A percentile compares a stretch with the other conserved stretches of the same genome.
These are phyloP conservation scores for Xerocomellus amylosporus DNA, from an alignment of 768 basidiomycete species.

Conservation along the genomic window DNA sequence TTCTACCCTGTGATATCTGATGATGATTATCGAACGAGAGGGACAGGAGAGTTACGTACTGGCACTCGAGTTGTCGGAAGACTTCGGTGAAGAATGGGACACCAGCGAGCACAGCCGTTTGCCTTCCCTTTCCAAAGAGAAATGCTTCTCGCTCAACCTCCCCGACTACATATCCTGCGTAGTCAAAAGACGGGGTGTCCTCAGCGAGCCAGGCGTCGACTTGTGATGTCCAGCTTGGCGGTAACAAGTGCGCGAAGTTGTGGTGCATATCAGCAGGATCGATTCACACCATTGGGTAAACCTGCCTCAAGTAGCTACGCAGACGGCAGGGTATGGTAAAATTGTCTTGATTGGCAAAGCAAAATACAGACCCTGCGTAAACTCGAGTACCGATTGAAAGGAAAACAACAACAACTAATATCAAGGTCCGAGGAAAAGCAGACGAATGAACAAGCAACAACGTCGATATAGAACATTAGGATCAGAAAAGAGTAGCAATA, in stretches of 20 bases:
- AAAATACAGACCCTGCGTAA: background rate
- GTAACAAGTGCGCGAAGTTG: constrained; percentile 67
- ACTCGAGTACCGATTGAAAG: background rate
- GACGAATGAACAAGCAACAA: background rate
- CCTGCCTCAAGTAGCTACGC: background rate
- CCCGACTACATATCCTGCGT: constrained; percentile 94
- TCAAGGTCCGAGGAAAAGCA: background rate
- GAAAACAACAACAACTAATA: too few species aligned
- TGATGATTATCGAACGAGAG: background rate
- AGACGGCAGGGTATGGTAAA: background rate
- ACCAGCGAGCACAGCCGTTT: constrained; percentile 80
- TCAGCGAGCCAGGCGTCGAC: constrained; percentile 84
- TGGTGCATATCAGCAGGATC: constrained; percentile 16
- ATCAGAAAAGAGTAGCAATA: constrained; percentile 24
- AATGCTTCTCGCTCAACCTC: constrained; percentile 84
- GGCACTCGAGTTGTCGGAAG: constrained; percentile 84
- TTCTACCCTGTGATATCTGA: constrained; percentile 60
- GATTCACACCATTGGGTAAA: background rate
- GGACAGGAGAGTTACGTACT: constrained; percentile 51
- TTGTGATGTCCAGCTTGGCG: constrained; percentile 87
- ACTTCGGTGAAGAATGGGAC: constrained; percentile 95
- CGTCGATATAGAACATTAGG: background rate
- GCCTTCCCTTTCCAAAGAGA: constrained; percentile 85
- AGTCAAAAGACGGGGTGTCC: constrained; percentile 95
- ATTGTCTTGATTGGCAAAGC: background rate